Conservation (phyloP, 2,329 filamentous ascomycete species). For the Emmonsiellopsis sp. region DNA sequence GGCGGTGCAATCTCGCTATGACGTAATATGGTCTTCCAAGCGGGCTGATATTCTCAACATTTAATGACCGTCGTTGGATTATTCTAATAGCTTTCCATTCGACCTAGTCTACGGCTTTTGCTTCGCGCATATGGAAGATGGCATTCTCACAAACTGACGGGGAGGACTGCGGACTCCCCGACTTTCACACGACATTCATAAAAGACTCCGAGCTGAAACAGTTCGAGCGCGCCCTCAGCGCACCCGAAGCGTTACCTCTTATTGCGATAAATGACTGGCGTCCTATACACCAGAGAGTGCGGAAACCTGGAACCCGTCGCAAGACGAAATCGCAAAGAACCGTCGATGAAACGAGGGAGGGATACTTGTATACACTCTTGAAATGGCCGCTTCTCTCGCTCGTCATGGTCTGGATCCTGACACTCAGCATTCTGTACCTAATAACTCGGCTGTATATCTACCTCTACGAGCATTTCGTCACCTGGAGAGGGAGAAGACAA, state of each 20-base stretch:
- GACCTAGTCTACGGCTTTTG: background rate
- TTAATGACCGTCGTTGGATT: background rate
- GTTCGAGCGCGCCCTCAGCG: slow-evolving; percentile 73
- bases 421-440: slow-evolving; percentile 65
- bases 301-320: slow-evolving; percentile 37
- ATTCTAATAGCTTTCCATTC: background rate
- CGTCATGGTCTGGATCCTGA: slow-evolving; percentile 70
- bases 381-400: slow-evolving; percentile 86
- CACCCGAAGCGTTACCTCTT: slow-evolving; percentile 67
- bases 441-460: slow-evolving; percentile 82
- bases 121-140: background rate
- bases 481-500: slow-evolving; percentile 76
- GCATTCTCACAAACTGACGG: background rate
- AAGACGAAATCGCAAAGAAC: slow-evolving; percentile 40
- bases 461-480: slow-evolving; percentile 81
- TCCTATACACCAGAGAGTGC: slow-evolving; percentile 67
- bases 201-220: slow-evolving; percentile 60
- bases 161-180: slow-evolving; percentile 64
- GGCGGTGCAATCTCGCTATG: no score
- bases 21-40: no score
- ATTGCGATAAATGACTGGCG: slow-evolving; percentile 94
- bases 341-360: slow-evolving; percentile 89
- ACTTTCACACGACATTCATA: slow-evolving; percentile 70
- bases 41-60: no score
- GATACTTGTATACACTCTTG: slow-evolving; percentile 75